Base-by-base conservation (phyloP, 257 asterid genomes). In the Solanum virginianum region DNA sequence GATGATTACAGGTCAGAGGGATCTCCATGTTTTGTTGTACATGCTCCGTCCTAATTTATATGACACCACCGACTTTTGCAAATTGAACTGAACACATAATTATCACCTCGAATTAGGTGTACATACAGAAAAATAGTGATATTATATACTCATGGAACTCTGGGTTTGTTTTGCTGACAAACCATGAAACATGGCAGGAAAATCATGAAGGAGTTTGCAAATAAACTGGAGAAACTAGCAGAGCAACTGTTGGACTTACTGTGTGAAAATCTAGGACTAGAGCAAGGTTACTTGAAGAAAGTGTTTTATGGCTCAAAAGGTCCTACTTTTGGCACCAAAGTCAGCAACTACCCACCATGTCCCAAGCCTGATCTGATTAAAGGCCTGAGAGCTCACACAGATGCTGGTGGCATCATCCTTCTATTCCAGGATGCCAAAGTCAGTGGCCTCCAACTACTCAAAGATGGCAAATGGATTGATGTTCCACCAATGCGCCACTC, bases 401-500 rank as follows among this genome's bases (percentile, higher is more conserved):
- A 93, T 59, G 97, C 97, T 10, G 95, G 97, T 7, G 95, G 97
- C 59, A 91, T 93, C 80, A 90, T 93, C 87, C 91, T 93, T 18
- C 93, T 93, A 84, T 93, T 93, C 89, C 97, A 93, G 75, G 97
- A 93, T 66, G 97, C 90, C 83, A 92, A 90, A 84, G 96, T 93
- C 83, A 93, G 93, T 9, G 97, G 97, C 32, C 93, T 93, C 10
- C 97, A 93, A 89, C 94, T 93, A 1, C 95, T 93, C 22, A 93
- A 93, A 84, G 97, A 89, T 63, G 95, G 86, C 7, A 72, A 93
- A 56, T 93, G 97, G 97, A 83, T 93, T 20, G 94, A 92, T n/a
- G 97, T 93, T 39, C 97, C 95, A 6, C 97, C 97, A 2, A 90
- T 87, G 92, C 94, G 94, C 86, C 95, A 93, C 90, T 93, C 94